phyloP scores from a whole-genome alignment of 1,284 basidiomycete species.

The Neolentinus lepideus region DNA sequence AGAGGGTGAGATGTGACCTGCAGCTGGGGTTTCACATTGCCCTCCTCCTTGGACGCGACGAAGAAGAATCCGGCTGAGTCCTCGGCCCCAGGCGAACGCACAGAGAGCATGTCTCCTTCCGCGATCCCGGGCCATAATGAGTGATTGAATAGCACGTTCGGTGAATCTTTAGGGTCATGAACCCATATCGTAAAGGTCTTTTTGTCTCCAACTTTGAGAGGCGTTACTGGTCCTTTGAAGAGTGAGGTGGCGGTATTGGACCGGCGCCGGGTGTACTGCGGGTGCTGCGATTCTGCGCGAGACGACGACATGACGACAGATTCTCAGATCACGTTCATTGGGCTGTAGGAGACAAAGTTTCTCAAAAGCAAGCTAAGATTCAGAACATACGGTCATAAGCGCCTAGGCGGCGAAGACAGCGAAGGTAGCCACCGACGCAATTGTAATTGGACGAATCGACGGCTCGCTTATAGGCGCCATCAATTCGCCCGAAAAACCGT shows the following conservation, averaged over 20 bases:
- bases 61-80: slow-evolving; percentile 54
- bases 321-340: background rate
- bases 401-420: no score
- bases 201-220: slow-evolving; percentile 53
- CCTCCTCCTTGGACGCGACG: slow-evolving; percentile 56
- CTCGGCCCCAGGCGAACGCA: slow-evolving; percentile 37
- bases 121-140: slow-evolving; percentile 66
- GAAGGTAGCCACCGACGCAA: no score
- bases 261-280: slow-evolving; percentile 51
- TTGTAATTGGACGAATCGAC: background rate
- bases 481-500: background rate
- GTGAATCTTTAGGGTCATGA: slow-evolving; percentile 57
- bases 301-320: slow-evolving; percentile 39
- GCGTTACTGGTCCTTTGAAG: slow-evolving; percentile 31
- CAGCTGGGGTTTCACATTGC: slow-evolving; percentile 48
- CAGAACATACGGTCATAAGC: no score
- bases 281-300: slow-evolving; percentile 53
- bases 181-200: slow-evolving; percentile 66
- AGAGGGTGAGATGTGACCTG: slow-evolving; percentile 38
- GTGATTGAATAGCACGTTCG: slow-evolving; percentile 59
- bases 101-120: slow-evolving; percentile 64
- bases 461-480: background rate
- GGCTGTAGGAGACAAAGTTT: no score
- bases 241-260: slow-evolving; percentile 69
- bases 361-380: no score